These are phyloP conservation scores for Rhizopogon parksii DNA, from an alignment of 1,284 basidiomycete genomes.

Conservation along the genomic window DNA sequence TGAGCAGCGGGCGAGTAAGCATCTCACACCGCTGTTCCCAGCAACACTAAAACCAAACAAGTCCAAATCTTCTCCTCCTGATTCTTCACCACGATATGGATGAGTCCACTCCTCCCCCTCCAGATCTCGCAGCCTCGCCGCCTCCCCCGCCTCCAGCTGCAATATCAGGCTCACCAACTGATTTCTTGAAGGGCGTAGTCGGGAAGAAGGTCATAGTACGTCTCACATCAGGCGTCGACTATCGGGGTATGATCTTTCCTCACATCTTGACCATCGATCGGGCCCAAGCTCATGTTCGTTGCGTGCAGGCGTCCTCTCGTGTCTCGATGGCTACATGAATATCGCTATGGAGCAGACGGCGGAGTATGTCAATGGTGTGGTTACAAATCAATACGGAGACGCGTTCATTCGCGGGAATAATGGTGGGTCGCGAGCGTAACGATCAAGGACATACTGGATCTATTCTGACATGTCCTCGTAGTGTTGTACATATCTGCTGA, in stretches of 20 bases:
- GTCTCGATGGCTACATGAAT: conserved; percentile 98
- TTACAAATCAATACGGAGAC: conserved; percentile 89
- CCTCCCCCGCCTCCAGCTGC: conserved; percentile 44
- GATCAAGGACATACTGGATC: background rate
- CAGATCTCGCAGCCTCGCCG: conserved; percentile 22
- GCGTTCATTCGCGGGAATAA: conserved; percentile 97
- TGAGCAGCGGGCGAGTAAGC: background rate
- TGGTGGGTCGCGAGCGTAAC: conserved; percentile 47
- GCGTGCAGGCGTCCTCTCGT: conserved; percentile 81
- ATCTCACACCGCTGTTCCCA: conserved; percentile 6
- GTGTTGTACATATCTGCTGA: conserved; percentile 43
- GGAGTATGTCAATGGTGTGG: conserved; percentile 83
- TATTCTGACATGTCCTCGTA: conserved; percentile 14
- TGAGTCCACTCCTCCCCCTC: conserved; percentile 25
- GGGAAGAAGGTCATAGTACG: conserved; percentile 93
- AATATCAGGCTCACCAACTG: conserved; percentile 71
- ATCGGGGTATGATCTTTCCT: conserved; percentile 61
- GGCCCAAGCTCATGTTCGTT: background rate
- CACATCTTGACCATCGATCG: background rate
- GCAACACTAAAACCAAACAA: conserved; percentile 17
- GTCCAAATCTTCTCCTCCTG: conserved; percentile 13
- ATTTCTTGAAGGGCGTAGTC: conserved; percentile 90
- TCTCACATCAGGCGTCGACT: conserved; percentile 94
- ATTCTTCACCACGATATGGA: conserved; percentile 16
- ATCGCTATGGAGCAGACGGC: conserved; percentile 96